Evolutionary conservation across 805 yeast genomes (phyloP), one percentile per base, ranked within the genome.

Genomic region (Metschnikowia gelsemii): DNA sequence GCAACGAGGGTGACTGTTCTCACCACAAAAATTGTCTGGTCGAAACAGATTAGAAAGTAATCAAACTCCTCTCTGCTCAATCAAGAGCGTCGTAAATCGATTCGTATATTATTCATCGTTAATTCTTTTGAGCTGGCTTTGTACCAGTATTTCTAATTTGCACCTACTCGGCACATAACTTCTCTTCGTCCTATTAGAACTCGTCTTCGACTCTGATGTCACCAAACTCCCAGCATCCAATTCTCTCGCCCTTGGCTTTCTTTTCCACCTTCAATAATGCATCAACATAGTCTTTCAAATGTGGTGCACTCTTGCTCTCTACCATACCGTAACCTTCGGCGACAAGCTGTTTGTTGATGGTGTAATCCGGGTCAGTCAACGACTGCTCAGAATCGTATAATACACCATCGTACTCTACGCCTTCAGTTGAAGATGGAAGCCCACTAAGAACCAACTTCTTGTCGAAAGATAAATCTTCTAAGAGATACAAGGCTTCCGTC

Each of bases 211-310:
- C 79, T 27, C 82, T 75, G 26, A 84, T 75, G 56, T 84, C 88
- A 37, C 90, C 90, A 51, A 76, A 80, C 61, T 80, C 79, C 90
- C 90, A 84, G 57, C 86, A 81, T 4, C 89, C 89, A 16, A 63
- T 54, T 46, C 78, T 80, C 23, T 54, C 60, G 13, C 60, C 39
- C 56, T 72, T 76, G 21, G 88, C 88, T 5, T 49, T 52, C 14
- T 51, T 45, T 59, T 84, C 83, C 2, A 70, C 66, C 23, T 56
- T 61, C 35, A 65, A 42, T 39, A 80, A 59, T 6, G 58, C 64
- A 8, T 49, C 51, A 17, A 56, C 56, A 23, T 66, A 65, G 33
- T 64, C 66, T 40, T 72, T 75, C 27, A 61, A 47, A 35, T 71
- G 61, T 6, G 58, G 41, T 5, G 44, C 49, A 12, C 42, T 42